These are phyloP conservation scores for Pseudocercospora cruenta DNA, from an alignment of 2,329 filamentous ascomycete genomes.

Conservation along the genomic window DNA sequence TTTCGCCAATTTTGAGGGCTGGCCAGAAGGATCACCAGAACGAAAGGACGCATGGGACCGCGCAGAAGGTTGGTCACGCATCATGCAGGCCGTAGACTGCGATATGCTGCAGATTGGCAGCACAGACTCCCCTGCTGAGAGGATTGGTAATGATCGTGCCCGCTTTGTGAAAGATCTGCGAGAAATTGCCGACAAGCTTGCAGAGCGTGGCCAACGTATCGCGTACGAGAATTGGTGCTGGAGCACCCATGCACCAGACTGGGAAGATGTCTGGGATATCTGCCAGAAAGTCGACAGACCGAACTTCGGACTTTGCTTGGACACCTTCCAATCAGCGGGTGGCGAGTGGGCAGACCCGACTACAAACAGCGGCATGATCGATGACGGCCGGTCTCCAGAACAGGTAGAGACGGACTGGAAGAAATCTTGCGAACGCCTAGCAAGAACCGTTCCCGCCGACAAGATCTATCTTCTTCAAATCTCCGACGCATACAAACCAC, in stretches of 20 bases:
- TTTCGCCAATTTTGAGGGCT: slow-evolving; percentile 77
- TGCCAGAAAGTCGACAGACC: slow-evolving; percentile 63
- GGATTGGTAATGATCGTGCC: slow-evolving; percentile 55
- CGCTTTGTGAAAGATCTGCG: slow-evolving; percentile 64
- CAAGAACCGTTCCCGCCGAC: slow-evolving; percentile 61
- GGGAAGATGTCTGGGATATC: slow-evolving; percentile 72
- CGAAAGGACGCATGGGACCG: slow-evolving; percentile 65
- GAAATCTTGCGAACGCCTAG: slow-evolving; percentile 52
- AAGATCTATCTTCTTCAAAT: slow-evolving; percentile 78
- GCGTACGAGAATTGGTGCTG: slow-evolving; percentile 86
- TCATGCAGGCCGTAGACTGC: slow-evolving; percentile 72
- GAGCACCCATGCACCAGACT: slow-evolving; percentile 70
- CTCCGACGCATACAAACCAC: slow-evolving; percentile 70
- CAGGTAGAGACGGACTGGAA: slow-evolving; percentile 52
- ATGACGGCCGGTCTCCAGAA: slow-evolving; percentile 47
- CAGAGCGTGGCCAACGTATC: slow-evolving; percentile 60
- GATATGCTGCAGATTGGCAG: slow-evolving; percentile 72
- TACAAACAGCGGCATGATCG: slow-evolving; percentile 62
- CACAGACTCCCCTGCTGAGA: slow-evolving; percentile 61
- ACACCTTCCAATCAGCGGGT: slow-evolving; percentile 76
- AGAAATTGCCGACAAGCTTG: slow-evolving; percentile 66
- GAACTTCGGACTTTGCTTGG: slow-evolving; percentile 75
- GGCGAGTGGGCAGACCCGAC: slow-evolving; percentile 75
- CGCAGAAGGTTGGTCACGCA: slow-evolving; percentile 67
- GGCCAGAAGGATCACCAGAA: slow-evolving; percentile 62